Conservation (phyloP, 306 rosid species). For the Biancaea sappan region DNA sequence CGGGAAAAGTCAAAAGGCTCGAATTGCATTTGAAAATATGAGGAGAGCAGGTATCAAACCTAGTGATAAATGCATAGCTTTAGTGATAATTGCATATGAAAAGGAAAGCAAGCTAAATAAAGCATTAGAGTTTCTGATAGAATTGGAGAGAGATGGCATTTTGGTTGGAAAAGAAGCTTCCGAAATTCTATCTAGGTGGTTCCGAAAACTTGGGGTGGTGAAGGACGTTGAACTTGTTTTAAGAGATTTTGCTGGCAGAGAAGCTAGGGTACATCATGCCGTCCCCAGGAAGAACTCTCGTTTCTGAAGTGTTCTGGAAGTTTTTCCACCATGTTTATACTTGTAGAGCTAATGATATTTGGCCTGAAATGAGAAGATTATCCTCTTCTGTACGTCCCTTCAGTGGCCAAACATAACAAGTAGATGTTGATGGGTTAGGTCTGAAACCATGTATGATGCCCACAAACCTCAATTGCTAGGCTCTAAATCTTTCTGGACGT, state of each 20-base stretch:
- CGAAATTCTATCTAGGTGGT: slow-evolving; percentile 69
- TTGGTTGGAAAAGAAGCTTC: slow-evolving; percentile 80
- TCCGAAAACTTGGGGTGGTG: slow-evolving; percentile 75
- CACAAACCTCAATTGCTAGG: background rate
- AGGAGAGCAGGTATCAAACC: slow-evolving; percentile 69
- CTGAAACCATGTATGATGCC: background rate
- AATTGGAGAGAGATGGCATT: slow-evolving; percentile 67
- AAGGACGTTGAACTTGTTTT: slow-evolving; percentile 78
- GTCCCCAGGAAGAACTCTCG: background rate
- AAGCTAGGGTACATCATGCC: slow-evolving; percentile 21
- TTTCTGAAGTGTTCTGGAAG: background rate
- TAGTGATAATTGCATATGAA: slow-evolving; percentile 64
- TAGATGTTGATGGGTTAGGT: background rate
- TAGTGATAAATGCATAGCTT: slow-evolving; percentile 75
- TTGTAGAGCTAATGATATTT: background rate
- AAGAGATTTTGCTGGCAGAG: slow-evolving; percentile 57
- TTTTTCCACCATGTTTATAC: background rate
- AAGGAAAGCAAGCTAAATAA: slow-evolving; percentile 62
- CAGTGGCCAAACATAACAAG: background rate
- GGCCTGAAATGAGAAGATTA: background rate
- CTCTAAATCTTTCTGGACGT: background rate
- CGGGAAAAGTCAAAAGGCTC: slow-evolving; percentile 67
- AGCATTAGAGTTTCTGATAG: slow-evolving; percentile 69
- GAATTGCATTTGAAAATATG: slow-evolving; percentile 74
- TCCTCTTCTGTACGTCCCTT: background rate